Percentiles rank a stretch among this genome's conserved stretches.
Conservation (phyloP, 768 basidiomycete species). For the Baorangia bicolor region DNA sequence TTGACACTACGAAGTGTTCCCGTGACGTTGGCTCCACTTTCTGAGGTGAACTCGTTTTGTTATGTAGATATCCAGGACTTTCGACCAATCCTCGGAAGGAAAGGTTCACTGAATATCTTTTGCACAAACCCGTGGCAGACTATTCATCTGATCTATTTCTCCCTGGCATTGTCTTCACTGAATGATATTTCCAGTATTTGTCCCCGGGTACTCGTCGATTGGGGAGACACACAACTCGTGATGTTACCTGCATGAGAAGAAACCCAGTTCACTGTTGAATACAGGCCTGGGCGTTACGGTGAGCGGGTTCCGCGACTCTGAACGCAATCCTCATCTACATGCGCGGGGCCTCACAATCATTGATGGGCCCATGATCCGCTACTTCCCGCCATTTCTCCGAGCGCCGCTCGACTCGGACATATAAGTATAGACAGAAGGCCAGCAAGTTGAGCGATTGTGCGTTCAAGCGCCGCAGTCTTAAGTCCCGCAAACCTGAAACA, state of each 20-base stretch:
- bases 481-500: neutral
- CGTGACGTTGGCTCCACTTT: neutral
- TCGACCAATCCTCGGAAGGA: neutral
- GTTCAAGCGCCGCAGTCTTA: neutral
- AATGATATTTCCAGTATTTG: neutral
- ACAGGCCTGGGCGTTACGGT: neutral
- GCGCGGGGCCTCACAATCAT: neutral
- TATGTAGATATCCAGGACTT: neutral
- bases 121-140: neutral
- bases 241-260: neutral
- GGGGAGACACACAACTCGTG: neutral
- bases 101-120: neutral
- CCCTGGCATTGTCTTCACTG: neutral
- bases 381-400: neutral
- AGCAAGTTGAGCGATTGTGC: neutral
- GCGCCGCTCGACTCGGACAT: neutral
- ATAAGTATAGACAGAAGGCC: neutral
- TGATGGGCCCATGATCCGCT: neutral
- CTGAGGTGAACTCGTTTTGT: neutral
- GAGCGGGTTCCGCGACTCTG: neutral
- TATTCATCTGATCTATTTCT: neutral
- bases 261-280: neutral
- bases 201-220: neutral
- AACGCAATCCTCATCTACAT: neutral
- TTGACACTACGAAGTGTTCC: neutral